A percentile compares a stretch with the other conserved stretches of the same genome.
Evolutionary conservation across 352 stramenopile genomes (phyloP).

Genomic region (Globisporangium parvum): DNA sequence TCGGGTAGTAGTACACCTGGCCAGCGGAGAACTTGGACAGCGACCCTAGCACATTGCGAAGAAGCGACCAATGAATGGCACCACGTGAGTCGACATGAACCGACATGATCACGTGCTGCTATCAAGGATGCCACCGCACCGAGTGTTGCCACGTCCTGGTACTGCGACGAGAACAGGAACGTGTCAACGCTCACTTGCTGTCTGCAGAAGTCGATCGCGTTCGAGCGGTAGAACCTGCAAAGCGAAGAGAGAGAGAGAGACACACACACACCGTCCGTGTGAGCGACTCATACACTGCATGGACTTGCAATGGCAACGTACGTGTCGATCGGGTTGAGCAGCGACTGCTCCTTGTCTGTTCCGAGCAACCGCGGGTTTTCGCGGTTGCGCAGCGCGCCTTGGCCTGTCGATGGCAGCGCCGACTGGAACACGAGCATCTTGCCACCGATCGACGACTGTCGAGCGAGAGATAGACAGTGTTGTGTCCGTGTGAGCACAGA

Average conservation of each 20-base stretch:
- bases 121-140: constrained; percentile 24
- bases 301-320: constrained; percentile 16
- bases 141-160: constrained; percentile 96
- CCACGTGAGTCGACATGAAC: neutral
- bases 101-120: neutral
- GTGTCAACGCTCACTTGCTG: constrained; percentile 99
- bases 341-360: constrained; percentile 86
- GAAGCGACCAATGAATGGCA: too few relatives aligned
- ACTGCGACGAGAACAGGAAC: constrained; percentile 95
- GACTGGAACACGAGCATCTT: constrained; percentile 90
- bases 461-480: constrained; percentile 5
- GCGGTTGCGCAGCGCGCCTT: constrained; percentile 76
- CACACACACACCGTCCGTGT: neutral
- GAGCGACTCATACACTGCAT: neutral
- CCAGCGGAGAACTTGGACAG: constrained; percentile 95
- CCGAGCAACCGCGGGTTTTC: constrained; percentile 78
- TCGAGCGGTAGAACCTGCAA: constrained; percentile 85
- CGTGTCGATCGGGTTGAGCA: constrained; percentile 86
- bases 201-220: constrained; percentile 95
- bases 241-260: neutral
- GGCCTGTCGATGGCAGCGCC: constrained; percentile 67
- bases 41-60: constrained; percentile 33
- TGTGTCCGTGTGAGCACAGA: constrained; percentile 13
- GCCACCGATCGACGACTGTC: constrained; percentile 73
- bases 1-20: constrained; percentile 96